Conservation (phyloP, 306 rosid species). For the Dalbergia cochinchinensis region DNA sequence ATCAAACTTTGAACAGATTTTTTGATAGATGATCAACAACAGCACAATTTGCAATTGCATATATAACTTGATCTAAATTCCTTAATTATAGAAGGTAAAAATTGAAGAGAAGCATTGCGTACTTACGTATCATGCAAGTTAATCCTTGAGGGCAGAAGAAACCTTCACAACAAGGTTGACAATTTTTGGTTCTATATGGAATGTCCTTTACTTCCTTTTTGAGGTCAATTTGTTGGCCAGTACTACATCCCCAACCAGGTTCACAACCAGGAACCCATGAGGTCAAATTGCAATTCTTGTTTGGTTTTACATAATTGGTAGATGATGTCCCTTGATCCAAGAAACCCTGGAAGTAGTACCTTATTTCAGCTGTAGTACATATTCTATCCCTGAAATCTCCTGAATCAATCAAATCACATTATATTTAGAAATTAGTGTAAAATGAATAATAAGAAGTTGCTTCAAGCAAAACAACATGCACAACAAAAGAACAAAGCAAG, state of each 20-base stretch:
- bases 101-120: slow-evolving; percentile 42
- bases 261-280: slow-evolving; percentile 82
- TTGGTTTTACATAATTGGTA: slow-evolving; percentile 63
- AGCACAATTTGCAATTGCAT: neutral
- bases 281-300: slow-evolving; percentile 75
- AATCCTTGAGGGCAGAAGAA: slow-evolving; percentile 84
- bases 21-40: neutral
- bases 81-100: neutral
- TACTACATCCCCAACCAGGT: slow-evolving; percentile 89
- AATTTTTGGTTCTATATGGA: slow-evolving; percentile 61
- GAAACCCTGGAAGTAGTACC: slow-evolving; percentile 63
- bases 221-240: slow-evolving; percentile 53
- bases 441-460: slow-evolving; percentile 10
- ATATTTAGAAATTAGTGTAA: slow-evolving; percentile 38
- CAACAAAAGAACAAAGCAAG: slow-evolving; percentile 12
- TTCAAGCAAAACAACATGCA: slow-evolving; percentile 11
- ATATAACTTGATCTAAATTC: neutral
- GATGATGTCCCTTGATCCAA: slow-evolving; percentile 34
- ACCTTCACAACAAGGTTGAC: slow-evolving; percentile 85
- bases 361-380: slow-evolving; percentile 71
- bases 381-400: slow-evolving; percentile 67
- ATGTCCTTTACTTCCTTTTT: slow-evolving; percentile 42
- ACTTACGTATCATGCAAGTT: slow-evolving; percentile 92
- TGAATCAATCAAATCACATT: slow-evolving; percentile 44
- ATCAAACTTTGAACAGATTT: too few species aligned